Conservation (phyloP, 169 alveolate species). For the Plasmodium vinckei region DNA sequence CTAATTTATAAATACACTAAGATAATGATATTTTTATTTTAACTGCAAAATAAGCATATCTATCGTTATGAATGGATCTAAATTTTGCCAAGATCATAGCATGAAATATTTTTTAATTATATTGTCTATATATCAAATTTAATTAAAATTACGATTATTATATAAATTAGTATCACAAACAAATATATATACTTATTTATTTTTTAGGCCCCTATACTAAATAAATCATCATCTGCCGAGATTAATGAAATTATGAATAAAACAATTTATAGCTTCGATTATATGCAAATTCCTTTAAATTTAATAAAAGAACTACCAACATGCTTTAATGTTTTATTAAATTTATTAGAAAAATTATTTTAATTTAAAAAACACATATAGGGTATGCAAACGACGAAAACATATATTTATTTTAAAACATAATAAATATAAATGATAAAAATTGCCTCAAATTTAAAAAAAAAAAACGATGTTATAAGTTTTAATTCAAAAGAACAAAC, state of each 20-base stretch:
- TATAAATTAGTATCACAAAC: neutral
- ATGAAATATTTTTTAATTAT: too few relatives aligned
- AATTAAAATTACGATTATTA: neutral
- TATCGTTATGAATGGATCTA: too few relatives aligned
- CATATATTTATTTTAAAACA: constrained; percentile 17
- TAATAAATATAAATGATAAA: constrained; percentile 5
- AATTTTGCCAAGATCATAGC: too few relatives aligned
- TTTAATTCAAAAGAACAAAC: constrained; percentile 8
- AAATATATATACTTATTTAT: constrained; percentile 5
- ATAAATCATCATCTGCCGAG: constrained; percentile 26
- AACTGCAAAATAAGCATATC: too few relatives aligned
- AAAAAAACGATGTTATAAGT: constrained; percentile 9
- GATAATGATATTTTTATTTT: too few relatives aligned
- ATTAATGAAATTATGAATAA: constrained; percentile 38
- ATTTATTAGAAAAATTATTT: constrained; percentile 73
- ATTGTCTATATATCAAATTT: neutral
- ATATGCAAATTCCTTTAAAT: constrained; percentile 70
- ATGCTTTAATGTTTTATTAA: constrained; percentile 57
- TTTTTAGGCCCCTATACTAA: constrained; percentile 62
- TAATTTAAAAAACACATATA: constrained; percentile 18
- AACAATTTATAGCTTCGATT: constrained; percentile 75
- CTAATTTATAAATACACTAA: too few relatives aligned
- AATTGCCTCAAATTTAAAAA: neutral
- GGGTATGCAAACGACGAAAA: constrained; percentile 4
- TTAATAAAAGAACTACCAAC: constrained; percentile 52